Conservation (phyloP, 2,329 filamentous ascomycete species). For the Fusarium denticulatum region DNA sequence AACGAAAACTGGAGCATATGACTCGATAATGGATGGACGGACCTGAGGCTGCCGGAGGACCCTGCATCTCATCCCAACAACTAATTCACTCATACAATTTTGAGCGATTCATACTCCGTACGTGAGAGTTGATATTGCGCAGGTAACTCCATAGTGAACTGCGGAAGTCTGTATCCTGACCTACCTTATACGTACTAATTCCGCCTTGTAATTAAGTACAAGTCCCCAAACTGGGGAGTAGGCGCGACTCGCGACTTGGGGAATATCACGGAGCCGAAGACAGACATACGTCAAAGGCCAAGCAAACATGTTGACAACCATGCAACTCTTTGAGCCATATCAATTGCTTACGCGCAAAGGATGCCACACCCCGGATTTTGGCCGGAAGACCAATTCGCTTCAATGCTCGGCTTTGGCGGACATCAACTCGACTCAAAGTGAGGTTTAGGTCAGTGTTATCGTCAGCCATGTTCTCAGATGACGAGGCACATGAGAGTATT, state of each 20-base stretch:
- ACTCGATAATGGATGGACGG: constrained; percentile 24
- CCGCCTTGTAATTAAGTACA: not conserved
- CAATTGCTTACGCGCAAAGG: constrained; percentile 6
- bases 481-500: not conserved
- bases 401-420: not conserved
- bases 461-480: not conserved
- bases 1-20: constrained; percentile 25
- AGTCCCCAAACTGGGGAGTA: not conserved
- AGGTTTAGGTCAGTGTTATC: not conserved
- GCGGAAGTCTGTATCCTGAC: constrained; percentile 1
- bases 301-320: not conserved
- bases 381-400: constrained; percentile 21
- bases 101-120: constrained; percentile 3
- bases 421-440: not conserved
- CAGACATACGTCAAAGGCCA: not conserved
- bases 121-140: constrained; percentile 12
- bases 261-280: constrained; percentile 17
- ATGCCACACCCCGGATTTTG: constrained; percentile 39
- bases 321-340: constrained; percentile 1
- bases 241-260: constrained; percentile 13
- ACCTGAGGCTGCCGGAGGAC: constrained; percentile 38
- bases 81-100: constrained; percentile 46
- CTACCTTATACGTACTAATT: constrained; percentile 7
- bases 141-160: not conserved
- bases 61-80: constrained; percentile 36